These are phyloP conservation scores for Aspergillus wentii DNA, from an alignment of 495 filamentous ascomycete species.

Conservation along the genomic window DNA sequence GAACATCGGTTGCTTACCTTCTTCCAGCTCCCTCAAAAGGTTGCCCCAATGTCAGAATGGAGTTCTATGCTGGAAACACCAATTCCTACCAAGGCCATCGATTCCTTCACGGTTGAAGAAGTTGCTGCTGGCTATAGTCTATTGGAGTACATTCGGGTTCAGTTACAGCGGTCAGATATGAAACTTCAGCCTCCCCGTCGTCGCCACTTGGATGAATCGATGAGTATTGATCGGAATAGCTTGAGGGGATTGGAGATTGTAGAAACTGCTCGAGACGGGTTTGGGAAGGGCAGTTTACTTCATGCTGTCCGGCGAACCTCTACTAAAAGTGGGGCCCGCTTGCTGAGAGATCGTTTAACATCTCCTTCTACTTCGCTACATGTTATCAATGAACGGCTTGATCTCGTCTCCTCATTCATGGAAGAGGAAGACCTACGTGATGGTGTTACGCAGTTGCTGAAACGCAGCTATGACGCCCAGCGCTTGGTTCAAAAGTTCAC, in stretches of 20 bases:
- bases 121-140: slow-evolving; percentile 65
- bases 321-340: slow-evolving; percentile 82
- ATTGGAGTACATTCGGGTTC: slow-evolving; percentile 74
- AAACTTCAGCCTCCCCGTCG: slow-evolving; percentile 80
- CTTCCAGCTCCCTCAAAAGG: slow-evolving; percentile 26
- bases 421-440: slow-evolving; percentile 59
- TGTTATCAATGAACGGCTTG: slow-evolving; percentile 74
- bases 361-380: slow-evolving; percentile 79
- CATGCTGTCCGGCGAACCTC: slow-evolving; percentile 84
- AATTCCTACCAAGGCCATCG: slow-evolving; percentile 28
- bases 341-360: slow-evolving; percentile 76
- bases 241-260: slow-evolving; percentile 87
- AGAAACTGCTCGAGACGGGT: slow-evolving; percentile 69
- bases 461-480: slow-evolving; percentile 77
- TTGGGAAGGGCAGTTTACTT: slow-evolving; percentile 75
- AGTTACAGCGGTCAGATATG: slow-evolving; percentile 73
- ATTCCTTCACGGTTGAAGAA: slow-evolving; percentile 43
- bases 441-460: slow-evolving; percentile 59
- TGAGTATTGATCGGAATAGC: slow-evolving; percentile 88
- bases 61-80: slow-evolving; percentile 68
- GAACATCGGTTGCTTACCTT: slow-evolving; percentile 44
- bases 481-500: slow-evolving; percentile 91
- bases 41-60: slow-evolving; percentile 60
- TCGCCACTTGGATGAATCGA: slow-evolving; percentile 65
- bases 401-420: slow-evolving; percentile 74